A percentile compares a stretch with the other conserved stretches of the same genome.
phyloP scores from a whole-genome alignment of 2,329 filamentous ascomycete genomes.

The Alternaria hordeiaustralica region DNA sequence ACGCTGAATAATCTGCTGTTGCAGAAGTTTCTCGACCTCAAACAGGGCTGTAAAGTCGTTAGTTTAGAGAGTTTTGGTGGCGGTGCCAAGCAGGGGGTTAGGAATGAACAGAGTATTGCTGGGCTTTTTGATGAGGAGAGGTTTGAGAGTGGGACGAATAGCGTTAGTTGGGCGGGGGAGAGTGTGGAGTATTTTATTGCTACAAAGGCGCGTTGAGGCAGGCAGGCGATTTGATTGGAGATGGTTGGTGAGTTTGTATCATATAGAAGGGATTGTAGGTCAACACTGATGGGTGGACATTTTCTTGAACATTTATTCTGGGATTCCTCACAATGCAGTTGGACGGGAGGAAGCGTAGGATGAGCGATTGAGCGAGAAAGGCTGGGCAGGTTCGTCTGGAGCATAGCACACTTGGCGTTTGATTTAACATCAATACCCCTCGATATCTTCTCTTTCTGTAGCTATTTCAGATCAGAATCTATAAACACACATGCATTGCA shows the following conservation, averaged over 20 bases:
- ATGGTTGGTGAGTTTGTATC: not conserved
- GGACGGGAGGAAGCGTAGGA: not conserved
- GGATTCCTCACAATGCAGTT: too few species aligned
- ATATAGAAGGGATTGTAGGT: not conserved
- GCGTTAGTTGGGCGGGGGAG: slow-evolving; percentile 89
- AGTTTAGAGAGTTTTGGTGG: slow-evolving; percentile 88
- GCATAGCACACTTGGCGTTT: not conserved
- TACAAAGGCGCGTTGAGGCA: slow-evolving; percentile 52
- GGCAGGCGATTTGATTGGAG: not conserved
- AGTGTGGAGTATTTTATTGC: slow-evolving; percentile 89
- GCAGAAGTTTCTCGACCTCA: slow-evolving; percentile 91
- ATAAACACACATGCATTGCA: not conserved
- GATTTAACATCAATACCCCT: slow-evolving; percentile 2
- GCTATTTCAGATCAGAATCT: not conserved
- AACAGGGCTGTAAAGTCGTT: slow-evolving; percentile 86
- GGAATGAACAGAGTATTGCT: slow-evolving; percentile 80
- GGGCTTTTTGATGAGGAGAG: slow-evolving; percentile 81
- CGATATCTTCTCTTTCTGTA: not conserved
- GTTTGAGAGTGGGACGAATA: slow-evolving; percentile 70
- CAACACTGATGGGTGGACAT: not conserved
- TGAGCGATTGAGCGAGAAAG: too few species aligned
- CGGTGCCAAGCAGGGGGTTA: slow-evolving; percentile 68
- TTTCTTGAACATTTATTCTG: too few species aligned
- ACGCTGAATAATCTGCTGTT: slow-evolving; percentile 84
- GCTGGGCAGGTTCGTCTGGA: not conserved